Evolutionary conservation across 331 rosid species (phyloP), one percentile per base, ranked within the genome.

Genomic region (Acacia concinna): DNA sequence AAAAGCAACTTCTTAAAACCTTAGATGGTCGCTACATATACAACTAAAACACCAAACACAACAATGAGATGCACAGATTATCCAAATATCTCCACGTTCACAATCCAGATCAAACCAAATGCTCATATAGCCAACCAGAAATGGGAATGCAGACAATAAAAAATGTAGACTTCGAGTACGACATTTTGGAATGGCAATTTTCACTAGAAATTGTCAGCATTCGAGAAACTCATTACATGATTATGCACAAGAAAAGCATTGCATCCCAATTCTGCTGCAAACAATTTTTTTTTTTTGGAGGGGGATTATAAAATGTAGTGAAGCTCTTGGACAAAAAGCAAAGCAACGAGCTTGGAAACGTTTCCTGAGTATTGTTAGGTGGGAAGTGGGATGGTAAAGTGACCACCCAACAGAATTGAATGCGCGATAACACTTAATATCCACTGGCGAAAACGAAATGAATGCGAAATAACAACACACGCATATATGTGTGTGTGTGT

Each of bases 261-360:
- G 37, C 9, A 51, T 70, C 75, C 77, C 67, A 79, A 82, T 71
- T 77, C 72, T 59, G 78, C 82, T 28, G 62, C 65, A 52, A 80
- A 44, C 62, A 59, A 66, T 46, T 12, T 11, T 23, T 56, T 52
- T 46, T 13, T 49, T 71, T 41, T 8, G 69, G 18, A 2, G 40
- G 23, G 4, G 2, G 46, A 27, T 64, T 30, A 81, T 35, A 74
- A 76, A 86, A 89, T 85, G 86, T 77, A 69, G 74, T 62, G 41
- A 52, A 82, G 89, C 88, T 85, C 88, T 86, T 86, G 81, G 64
- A 93, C 90, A 87, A 83, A 65, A 91, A 84, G 97, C 88, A 88
- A 91, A 83, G 89, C 83, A 81, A 59, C 74, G 76, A 76, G 81
- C 71, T 74, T 13, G 41, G 46, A 76, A 51, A 71, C 74, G 14